Conservation (phyloP, 2,329 filamentous ascomycete species). For the Neofusicoccum cordaticola region DNA sequence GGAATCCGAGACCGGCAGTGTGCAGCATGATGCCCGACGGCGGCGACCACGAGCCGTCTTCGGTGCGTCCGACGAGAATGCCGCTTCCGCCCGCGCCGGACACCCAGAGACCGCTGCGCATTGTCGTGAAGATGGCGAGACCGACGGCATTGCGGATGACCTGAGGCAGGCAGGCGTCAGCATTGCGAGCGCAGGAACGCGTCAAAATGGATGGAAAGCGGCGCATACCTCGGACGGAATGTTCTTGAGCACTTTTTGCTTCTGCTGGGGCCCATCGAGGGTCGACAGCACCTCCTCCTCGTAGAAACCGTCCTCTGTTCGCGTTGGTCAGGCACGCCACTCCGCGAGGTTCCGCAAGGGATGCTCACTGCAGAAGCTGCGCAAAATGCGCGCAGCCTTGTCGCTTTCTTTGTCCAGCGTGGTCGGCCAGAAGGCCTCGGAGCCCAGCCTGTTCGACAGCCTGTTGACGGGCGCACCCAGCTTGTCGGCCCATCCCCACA, state of each 20-base stretch:
- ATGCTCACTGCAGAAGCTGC: constrained; percentile 80
- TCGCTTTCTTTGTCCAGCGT: constrained; percentile 85
- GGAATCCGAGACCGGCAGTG: constrained; percentile 82
- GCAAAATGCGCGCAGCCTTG: constrained; percentile 84
- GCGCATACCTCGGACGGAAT: constrained; percentile 64
- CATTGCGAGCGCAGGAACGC: not conserved
- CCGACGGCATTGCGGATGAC: constrained; percentile 88
- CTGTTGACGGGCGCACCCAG: constrained; percentile 74
- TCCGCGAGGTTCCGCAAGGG: not conserved
- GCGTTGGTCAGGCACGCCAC: constrained; percentile 21
- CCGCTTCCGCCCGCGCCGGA: constrained; percentile 89
- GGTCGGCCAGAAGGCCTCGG: constrained; percentile 81
- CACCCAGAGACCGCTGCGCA: constrained; percentile 89
- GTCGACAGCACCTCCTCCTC: constrained; percentile 51
- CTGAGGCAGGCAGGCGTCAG: constrained; percentile 29
- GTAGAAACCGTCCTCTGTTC: constrained; percentile 65
- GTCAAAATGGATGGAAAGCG: not conserved
- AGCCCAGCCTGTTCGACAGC: constrained; percentile 76
- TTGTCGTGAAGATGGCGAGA: constrained; percentile 90
- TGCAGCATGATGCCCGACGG: constrained; percentile 89
- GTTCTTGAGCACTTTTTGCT: constrained; percentile 69
- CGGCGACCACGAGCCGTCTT: constrained; percentile 86
- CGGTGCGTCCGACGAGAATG: constrained; percentile 76
- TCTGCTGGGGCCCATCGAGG: constrained; percentile 54
- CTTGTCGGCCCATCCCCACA: constrained; percentile 66